Base-by-base conservation (phyloP, 73 alveolate species). In the Paraurostyla sp. region DNA sequence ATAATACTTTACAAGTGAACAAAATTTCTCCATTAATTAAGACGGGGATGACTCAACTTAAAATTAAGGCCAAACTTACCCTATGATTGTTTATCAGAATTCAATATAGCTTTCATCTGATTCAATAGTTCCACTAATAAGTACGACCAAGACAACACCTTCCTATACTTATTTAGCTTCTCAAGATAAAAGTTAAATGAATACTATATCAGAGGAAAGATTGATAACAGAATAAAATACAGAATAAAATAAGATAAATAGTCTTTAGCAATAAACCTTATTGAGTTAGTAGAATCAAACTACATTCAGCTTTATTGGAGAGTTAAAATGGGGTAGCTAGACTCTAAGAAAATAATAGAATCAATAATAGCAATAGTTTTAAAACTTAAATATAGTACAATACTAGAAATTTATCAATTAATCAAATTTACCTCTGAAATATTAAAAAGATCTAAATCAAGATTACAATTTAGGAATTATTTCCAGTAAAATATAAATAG, bases 291-390 rank as follows among this genome's bases (percentile, higher is more conserved):
- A 4, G 7, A 15, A 54, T n/a, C n/a, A 54, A 54, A 54, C 18
- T 20, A 35, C 27, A 7, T 65, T 65, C 41, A 36, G 82, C 25
- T 65, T 65, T 65, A 65, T 65, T 38, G 82, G 82, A 22, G 82
- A 65, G 7, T 22, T 65, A 3, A 65, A 38, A 65, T 65, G n/a
- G n/a, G n/a, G n/a, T n/a, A n/a, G n/a, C n/a, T n/a, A n/a, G n/a
- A n/a, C n/a, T n/a, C n/a, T n/a, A n/a, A n/a, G n/a, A n/a, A n/a
- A n/a, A n/a, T n/a, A n/a, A n/a, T n/a, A n/a, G n/a, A n/a, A n/a
- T n/a, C n/a, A n/a, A n/a, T n/a, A n/a, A n/a, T n/a, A n/a, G n/a
- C n/a, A n/a, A n/a, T n/a, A n/a, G n/a, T n/a, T n/a, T n/a, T n/a
- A n/a, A n/a, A n/a, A n/a, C n/a, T n/a, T n/a, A n/a, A n/a, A n/a